Evolutionary conservation across 2,329 filamentous ascomycete species (phyloP), one percentile per base, ranked within the genome.

Genomic region (Eutypa lata): DNA sequence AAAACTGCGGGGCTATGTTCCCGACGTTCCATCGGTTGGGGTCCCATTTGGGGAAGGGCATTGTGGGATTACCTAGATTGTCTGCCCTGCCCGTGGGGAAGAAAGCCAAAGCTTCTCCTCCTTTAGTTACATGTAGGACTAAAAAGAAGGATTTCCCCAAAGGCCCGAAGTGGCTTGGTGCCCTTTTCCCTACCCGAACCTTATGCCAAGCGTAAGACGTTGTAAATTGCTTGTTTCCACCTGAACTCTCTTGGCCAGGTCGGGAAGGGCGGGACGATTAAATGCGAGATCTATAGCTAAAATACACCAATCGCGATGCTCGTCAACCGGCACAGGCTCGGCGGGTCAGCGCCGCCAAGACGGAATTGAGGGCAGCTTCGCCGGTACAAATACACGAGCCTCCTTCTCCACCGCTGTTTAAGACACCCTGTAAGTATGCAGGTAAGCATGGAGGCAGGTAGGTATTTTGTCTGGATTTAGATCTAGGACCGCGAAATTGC

Each of bases 261-360:
- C 26, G 13, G 21, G 14, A 45, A 28, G 19, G 42, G 22, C 42
- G n/a, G 21, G 13, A 55, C 51, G 53, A 49, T 54, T 31, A 31
- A 10, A 42, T 42, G 38, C 38, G 38, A 49, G 48, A 44, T 54
- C 45, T 48, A 49, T 16, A 16, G 16, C 6, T 44, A 21, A 4
- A 37, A 24, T 33, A 53, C 48, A 31, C 56, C 54, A 54, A 55
- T 60, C 50, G 46, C 50, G 11, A 43, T 42, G 19, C 42, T 47
- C 47, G 21, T 47, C 24, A 13, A 21, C 13, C 8, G 37, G 18
- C 43, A 40, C 28, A 10, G 47, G 40, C 42, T 42, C 26, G 52
- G 40, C 53, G 46, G 49, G 49, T 55, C 35, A 50, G 49, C 7
- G n/a, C 21, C 40, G 63, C 63, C 63, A 65, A 65, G 63, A 53